Evolutionary conservation across 2,329 filamentous ascomycete genomes (phyloP), one percentile per base, ranked within the genome.

Genomic region (Colletotrichum eremochloae): DNA sequence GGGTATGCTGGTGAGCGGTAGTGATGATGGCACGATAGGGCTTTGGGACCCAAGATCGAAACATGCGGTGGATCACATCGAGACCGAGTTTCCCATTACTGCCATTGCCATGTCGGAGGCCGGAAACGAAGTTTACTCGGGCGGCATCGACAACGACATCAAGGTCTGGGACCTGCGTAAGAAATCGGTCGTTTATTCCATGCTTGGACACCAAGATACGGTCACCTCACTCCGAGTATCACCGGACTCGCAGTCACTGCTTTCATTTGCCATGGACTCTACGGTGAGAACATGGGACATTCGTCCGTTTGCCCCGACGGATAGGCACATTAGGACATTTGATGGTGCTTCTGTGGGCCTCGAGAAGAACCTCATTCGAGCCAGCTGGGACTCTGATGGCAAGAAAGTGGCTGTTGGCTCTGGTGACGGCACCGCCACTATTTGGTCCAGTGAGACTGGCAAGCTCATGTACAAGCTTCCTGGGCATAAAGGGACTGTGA

Each of bases 221-320:
- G 87, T 99, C 74, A 97, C 95, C 3, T 97, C 95, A 15, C 86
- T 99, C 58, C 88, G 93, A 66, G 90, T 98, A n/a, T 98, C 96
- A 2, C 96, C 96, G 0, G 96, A 99, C 80, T 93, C 94, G 50
- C 95, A 98, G 81, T 93, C 93, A 0, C 87, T 99, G 3, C 86
- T 98, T 5, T 98, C 96, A 2, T 96, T 97, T 78, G 92, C 94
- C 9, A 96, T 98, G 87, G 96, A 99, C 81, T 95, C 93, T 29
- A 97, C 96, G 0, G 96, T 95, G 48, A 90, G 94, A 77, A 98
- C 95, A 24, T 99, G 96, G 96, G 96, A 99, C 80, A 93, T 99
- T 64, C 89, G 96, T 76, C 96, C 96, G 0, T 99, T 98, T 83
- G 96, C 96, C 8, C 94, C 96, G 0, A 91, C 92, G 0, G 93